Conservation (phyloP, 495 filamentous ascomycete genomes). For the Antarctomyces pellizariae region DNA sequence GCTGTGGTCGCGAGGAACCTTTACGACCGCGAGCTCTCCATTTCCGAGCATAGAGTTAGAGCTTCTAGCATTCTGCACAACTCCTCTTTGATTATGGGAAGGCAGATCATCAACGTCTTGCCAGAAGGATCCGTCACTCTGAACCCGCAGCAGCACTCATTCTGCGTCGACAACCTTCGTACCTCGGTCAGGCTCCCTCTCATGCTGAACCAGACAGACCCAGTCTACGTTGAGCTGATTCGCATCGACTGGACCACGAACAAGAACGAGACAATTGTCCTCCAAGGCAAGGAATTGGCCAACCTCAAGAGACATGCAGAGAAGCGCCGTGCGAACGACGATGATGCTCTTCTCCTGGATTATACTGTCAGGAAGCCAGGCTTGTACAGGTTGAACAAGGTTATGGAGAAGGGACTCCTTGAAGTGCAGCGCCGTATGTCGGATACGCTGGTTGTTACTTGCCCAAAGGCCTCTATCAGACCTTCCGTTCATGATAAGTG, state of each 20-base stretch:
- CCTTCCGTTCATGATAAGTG: constrained; percentile 40
- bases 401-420: constrained; percentile 78
- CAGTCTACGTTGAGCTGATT: constrained; percentile 61
- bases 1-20: constrained; percentile 44
- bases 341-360: constrained; percentile 29
- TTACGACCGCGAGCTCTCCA: constrained; percentile 75
- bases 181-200: constrained; percentile 50
- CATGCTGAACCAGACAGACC: constrained; percentile 76
- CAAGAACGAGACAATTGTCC: constrained; percentile 49
- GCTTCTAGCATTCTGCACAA: constrained; percentile 69
- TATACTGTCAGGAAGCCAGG: constrained; percentile 59
- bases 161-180: constrained; percentile 47
- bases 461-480: constrained; percentile 53
- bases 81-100: constrained; percentile 75
- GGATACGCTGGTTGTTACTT: constrained; percentile 59
- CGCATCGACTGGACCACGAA: constrained; percentile 66
- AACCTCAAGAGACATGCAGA: constrained; percentile 38
- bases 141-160: constrained; percentile 52
- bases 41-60: constrained; percentile 75
- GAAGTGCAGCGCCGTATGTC: constrained; percentile 58
- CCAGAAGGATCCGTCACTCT: constrained; percentile 85
- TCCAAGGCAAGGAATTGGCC: constrained; percentile 47
- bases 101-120: constrained; percentile 87
- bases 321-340: constrained; percentile 20
- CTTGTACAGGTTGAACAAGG: constrained; percentile 59